These are phyloP conservation scores for Globisporangium megalacanthum DNA, from an alignment of 352 stramenopile species.

Conservation along the genomic window DNA sequence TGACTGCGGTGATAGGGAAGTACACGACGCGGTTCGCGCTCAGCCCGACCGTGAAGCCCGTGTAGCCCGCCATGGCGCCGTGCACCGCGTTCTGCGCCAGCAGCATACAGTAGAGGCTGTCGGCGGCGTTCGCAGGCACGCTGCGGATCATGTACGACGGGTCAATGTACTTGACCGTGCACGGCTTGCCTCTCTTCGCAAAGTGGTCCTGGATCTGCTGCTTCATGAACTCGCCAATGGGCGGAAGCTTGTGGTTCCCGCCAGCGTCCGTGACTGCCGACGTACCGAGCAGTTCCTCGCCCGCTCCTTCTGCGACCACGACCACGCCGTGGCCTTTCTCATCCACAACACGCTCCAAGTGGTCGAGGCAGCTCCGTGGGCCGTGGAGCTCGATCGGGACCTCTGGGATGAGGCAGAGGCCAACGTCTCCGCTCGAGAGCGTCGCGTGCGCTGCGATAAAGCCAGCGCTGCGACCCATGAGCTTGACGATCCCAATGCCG, in stretches of 20 bases:
- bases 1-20: neutral
- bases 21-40: conserved; percentile 3
- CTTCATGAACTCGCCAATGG: conserved; percentile 97
- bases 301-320: conserved; percentile 95
- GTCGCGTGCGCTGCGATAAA: conserved; percentile 97
- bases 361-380: conserved; percentile 85
- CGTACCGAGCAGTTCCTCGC: conserved; percentile 92
- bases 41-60: conserved; percentile 1
- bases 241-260: conserved; percentile 94
- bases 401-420: conserved; percentile 97
- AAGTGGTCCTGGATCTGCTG: conserved; percentile 93
- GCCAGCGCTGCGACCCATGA: conserved; percentile 96
- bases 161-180: conserved; percentile 97
- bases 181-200: conserved; percentile 76
- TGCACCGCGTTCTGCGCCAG: conserved; percentile 96
- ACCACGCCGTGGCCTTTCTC: conserved; percentile 97
- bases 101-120: conserved; percentile 96
- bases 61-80: conserved; percentile 1
- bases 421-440: conserved; percentile 95
- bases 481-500: conserved; percentile 98
- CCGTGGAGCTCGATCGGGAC: conserved; percentile 95
- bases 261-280: conserved; percentile 89
- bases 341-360: conserved; percentile 89
- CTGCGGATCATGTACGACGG: conserved; percentile 96
- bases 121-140: conserved; percentile 91